Percentiles rank a stretch among this genome's conserved stretches.
These are phyloP conservation scores for Leccinum insolens DNA, from an alignment of 1,284 basidiomycete species.

Conservation along the genomic window DNA sequence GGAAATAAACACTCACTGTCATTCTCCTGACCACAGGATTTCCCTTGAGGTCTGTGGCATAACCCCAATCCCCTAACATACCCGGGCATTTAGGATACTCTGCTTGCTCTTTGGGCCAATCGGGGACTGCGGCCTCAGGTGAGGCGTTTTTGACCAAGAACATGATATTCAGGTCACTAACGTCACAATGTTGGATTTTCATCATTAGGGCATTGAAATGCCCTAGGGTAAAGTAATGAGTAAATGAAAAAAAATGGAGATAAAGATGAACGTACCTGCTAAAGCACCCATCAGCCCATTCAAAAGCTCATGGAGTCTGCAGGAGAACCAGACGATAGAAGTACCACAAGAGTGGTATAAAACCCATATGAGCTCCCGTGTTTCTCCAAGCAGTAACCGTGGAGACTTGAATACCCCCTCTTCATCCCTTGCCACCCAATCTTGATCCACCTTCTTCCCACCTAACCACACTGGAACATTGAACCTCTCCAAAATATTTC, in stretches of 20 bases:
- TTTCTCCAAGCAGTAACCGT: neutral
- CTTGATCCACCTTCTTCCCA: no score
- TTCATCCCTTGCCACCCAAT: neutral
- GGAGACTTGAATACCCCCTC: neutral
- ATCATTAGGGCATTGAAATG: neutral
- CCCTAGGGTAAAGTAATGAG: neutral
- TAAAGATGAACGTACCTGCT: neutral
- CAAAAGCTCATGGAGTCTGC: neutral
- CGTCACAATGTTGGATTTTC: neutral
- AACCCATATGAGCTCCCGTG: neutral
- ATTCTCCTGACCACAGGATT: neutral
- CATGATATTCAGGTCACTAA: neutral
- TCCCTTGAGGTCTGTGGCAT: neutral
- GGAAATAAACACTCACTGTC: neutral
- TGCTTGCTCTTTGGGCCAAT: no score
- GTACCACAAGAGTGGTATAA: neutral
- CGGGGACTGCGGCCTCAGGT: no score
- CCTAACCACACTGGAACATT: neutral
- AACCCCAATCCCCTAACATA: neutral
- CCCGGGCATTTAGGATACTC: no score
- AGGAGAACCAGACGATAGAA: neutral
- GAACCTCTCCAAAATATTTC: neutral
- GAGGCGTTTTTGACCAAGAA: neutral
- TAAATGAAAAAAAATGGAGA: no score
- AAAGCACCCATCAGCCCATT: neutral